Conservation (phyloP, 2,329 filamentous ascomycete genomes). For the Colletotrichum sojae region DNA sequence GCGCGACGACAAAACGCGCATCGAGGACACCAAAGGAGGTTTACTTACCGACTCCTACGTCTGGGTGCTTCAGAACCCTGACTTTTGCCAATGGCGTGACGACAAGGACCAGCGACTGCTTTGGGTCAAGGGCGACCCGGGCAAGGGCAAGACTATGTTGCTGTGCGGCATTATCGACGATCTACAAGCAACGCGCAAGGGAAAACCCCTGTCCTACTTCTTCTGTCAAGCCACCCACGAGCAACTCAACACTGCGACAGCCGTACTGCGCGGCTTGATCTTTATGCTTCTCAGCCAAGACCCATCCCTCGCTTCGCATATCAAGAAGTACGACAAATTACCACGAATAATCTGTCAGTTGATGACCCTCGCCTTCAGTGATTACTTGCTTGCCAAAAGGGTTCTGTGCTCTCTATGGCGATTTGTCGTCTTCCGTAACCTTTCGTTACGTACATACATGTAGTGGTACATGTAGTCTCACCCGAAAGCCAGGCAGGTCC, state of each 20-base stretch:
- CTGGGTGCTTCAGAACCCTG: slow-evolving; percentile 51
- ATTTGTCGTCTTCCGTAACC: too few relatives aligned
- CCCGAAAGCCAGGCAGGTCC: too few relatives aligned
- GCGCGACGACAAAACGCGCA: not conserved
- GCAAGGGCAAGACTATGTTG: slow-evolving; percentile 56
- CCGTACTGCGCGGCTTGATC: slow-evolving; percentile 60
- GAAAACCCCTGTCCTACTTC: slow-evolving; percentile 47
- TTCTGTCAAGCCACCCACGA: slow-evolving; percentile 59
- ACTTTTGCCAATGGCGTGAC: slow-evolving; percentile 47
- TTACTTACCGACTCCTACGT: slow-evolving; percentile 45
- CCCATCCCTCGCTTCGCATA: slow-evolving; percentile 50
- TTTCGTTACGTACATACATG: too few relatives aligned
- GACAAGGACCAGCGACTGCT: slow-evolving; percentile 43
- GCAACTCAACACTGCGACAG: slow-evolving; percentile 53
- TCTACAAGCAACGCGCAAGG: slow-evolving; percentile 33
- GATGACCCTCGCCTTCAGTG: too few relatives aligned
- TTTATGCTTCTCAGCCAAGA: slow-evolving; percentile 54
- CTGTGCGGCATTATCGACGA: slow-evolving; percentile 48
- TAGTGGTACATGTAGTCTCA: too few relatives aligned
- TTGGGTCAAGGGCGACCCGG: slow-evolving; percentile 54
- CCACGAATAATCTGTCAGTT: too few relatives aligned
- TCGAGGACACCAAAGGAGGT: not conserved
- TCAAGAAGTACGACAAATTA: slow-evolving; percentile 41
- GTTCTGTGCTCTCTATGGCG: too few relatives aligned
- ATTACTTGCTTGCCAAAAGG: too few relatives aligned